A percentile compares a stretch with the other conserved stretches of the same genome.
phyloP scores from a whole-genome alignment of 371 early-diverging fungal genomes.

The Rhizomucor miehei region DNA sequence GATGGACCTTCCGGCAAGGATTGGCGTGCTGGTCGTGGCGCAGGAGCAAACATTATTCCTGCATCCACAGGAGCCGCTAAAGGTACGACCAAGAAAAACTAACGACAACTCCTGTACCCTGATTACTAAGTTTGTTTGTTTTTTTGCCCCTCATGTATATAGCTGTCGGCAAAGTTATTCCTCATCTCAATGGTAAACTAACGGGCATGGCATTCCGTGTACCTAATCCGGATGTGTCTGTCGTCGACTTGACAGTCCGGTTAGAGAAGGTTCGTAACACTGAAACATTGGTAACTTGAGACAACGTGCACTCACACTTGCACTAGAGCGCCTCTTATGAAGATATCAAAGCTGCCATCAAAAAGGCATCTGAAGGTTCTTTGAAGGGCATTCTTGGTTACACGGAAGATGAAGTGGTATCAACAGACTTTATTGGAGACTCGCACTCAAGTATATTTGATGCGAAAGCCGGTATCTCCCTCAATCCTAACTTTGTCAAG shows the following conservation, averaged over 20 bases:
- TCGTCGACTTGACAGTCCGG: constrained; percentile 97
- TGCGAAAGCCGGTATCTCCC: constrained; percentile 94
- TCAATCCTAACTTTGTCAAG: constrained; percentile 97
- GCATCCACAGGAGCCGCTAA: constrained; percentile 99
- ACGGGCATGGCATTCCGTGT: constrained; percentile 99
- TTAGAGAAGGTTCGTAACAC: constrained; percentile 66
- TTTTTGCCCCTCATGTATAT: too few species aligned
- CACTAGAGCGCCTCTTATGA: constrained; percentile 76
- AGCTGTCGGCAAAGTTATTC: constrained; percentile 99
- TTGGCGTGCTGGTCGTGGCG: constrained; percentile 97
- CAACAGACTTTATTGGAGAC: constrained; percentile 94
- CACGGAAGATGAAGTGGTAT: constrained; percentile 98
- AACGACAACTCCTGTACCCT: too few species aligned
- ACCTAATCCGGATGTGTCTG: constrained; percentile 96
- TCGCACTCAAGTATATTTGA: constrained; percentile 94
- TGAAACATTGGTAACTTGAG: neutral
- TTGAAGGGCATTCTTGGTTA: constrained; percentile 95
- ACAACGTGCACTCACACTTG: too few species aligned
- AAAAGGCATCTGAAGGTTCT: constrained; percentile 75
- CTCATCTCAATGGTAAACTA: constrained; percentile 93
- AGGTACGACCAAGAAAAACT: too few species aligned
- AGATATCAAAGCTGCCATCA: constrained; percentile 85
- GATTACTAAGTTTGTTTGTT: too few species aligned
- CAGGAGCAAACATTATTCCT: constrained; percentile 98
- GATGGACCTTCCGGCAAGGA: constrained; percentile 98